Base-by-base conservation (phyloP, 306 rosid genomes). In the Trichosanthes cucumerina region DNA sequence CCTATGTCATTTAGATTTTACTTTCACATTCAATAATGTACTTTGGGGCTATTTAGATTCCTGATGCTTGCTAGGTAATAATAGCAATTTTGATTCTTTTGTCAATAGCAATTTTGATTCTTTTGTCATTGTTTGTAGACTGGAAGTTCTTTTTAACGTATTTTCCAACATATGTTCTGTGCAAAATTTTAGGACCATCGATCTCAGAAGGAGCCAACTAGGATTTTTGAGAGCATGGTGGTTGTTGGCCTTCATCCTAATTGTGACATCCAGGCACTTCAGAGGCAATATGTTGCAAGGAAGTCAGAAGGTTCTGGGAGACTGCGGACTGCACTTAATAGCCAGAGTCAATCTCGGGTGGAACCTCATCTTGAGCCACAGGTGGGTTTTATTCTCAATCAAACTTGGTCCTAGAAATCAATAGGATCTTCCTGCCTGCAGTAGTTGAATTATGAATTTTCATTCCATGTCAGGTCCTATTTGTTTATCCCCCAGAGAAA, bases 161-260 rank as follows among this genome's bases (percentile, higher is more conserved):
- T 78, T 81, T 12, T 53, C 43, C 77, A 82, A 75, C 81, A 24
- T 64, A 8, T 79, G 34, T 76, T 70, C 28, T 73, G 12, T 88
- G 70, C 76, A 82, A 83, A 77, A 85, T 87, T 88, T 85, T 87
- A 95, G 99, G 97, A 92, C 81, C 92, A 92, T 53, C 93, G 83
- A 85, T 88, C 96, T 85, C 89, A 85, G 84, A 95, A 95, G 90
- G 92, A 91, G 84, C 97, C 99, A 3, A 85, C 92, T 1, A 86
- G 84, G 80, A 96, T 95, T 81, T 92, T 92, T 39, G 99, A 95
- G 90, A 91, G 99, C 85, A 87, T 95, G 92, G 93, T 92, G 74
- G 93, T 95, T 65, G 90, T 86, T 57, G 99, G 99, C 57, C 99
- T 95, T 81, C 92, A 92, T 84, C 99, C 99, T 81, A 87, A 86